phyloP scores from a whole-genome alignment of 768 basidiomycete species.

The Suillus paluster region DNA sequence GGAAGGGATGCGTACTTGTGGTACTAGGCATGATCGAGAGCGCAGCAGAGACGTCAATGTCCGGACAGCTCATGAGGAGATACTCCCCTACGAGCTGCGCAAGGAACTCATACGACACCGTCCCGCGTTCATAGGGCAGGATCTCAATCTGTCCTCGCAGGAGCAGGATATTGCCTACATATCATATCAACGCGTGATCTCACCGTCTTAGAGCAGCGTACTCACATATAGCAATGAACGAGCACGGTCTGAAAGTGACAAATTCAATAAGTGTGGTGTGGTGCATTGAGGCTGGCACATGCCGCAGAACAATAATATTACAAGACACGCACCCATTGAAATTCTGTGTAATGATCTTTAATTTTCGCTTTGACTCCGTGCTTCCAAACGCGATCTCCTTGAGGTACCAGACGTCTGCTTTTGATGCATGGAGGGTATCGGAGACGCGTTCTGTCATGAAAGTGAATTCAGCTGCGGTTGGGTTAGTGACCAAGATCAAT shows the following conservation, averaged over 20 bases:
- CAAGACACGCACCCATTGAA: constrained; percentile 69
- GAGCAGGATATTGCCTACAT: constrained; percentile 83
- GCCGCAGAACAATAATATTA: background rate
- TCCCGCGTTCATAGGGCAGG: constrained; percentile 62
- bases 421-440: constrained; percentile 27
- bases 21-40: constrained; percentile 56
- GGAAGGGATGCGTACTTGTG: constrained; percentile 63
- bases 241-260: constrained; percentile 70
- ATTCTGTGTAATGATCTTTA: constrained; percentile 81
- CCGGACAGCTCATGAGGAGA: constrained; percentile 62
- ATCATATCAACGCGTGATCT: constrained; percentile 2
- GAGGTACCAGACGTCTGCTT: constrained; percentile 75
- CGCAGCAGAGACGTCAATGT: constrained; percentile 39
- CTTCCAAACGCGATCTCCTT: constrained; percentile 63
- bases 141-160: constrained; percentile 83
- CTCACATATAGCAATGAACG: constrained; percentile 88
- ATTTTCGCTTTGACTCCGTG: constrained; percentile 29
- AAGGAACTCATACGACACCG: constrained; percentile 85
- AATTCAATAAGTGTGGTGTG: background rate
- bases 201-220: background rate
- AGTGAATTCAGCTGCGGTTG: background rate
- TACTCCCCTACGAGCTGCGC: constrained; percentile 85
- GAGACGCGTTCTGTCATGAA: constrained; percentile 22
- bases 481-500: background rate
- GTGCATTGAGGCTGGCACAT: background rate